Evolutionary conservation across 352 stramenopile genomes (phyloP), one percentile per base, ranked within the genome.

Genomic region (Pythium scleroteichum): DNA sequence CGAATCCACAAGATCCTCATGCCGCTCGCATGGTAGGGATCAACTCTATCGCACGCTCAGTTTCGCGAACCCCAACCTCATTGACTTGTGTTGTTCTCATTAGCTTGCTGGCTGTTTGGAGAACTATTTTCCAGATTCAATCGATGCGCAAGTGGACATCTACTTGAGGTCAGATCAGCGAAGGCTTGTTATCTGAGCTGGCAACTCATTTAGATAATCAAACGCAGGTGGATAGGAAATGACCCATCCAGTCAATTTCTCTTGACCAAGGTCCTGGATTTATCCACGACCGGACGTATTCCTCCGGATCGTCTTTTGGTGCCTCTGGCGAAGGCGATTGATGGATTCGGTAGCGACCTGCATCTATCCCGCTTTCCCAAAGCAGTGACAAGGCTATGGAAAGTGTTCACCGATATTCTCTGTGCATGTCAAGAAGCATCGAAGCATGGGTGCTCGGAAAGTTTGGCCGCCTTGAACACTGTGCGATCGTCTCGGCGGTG

Each of bases 21-120:
- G 81, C 71, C 16, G 58, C 76, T 32, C 72, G 73, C 67, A 87
- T 94, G 85, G 85, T 94, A 78, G n/a, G 67, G 19, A 53, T 17
- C 19, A 27, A 17, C 14, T 33, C 8, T 22, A 14, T 55, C 29
- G 46, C 38, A 2, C 19, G 3, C 24, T 16, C 9, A 5, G 26
- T 16, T 38, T 47, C 4, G 14, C 10, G 26, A 35, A 35, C 29
- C 29, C 29, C 10, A n/a, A 35, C 10, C 29, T 35, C 29, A 35
- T 35, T 10, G 5, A 10, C 29, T 5, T 35, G 10, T 35, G 29
- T 10, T 10, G 22, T 9, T 33, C 16, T 29, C 41, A 0, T 3
- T 50, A 78, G 67, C 50, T 73, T 35, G 56, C 51, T 24, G 33
- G 29, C 7, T 78, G 68, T 41, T 32, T 73, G 13, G 22, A 54